Base-by-base conservation (phyloP, 805 yeast species). In the Yamadazyma philogaea region DNA sequence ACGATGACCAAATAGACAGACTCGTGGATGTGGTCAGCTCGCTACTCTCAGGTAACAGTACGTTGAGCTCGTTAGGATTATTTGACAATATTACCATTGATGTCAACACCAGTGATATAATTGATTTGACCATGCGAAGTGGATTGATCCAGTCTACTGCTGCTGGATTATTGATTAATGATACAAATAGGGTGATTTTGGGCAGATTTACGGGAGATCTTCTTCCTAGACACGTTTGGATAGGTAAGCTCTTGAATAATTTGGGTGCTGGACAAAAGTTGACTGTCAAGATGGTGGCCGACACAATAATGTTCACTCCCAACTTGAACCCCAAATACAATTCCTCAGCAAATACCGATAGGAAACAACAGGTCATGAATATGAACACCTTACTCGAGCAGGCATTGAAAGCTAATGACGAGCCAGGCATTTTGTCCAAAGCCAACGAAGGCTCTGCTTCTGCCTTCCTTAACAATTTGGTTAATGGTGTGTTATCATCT, bases 211-310 rank as follows among this genome's bases (percentile, higher is more conserved):
- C 57, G 14, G 72, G 72, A 3, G 44, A 50, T 12, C 37, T 57
- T 8, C 51, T 68, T 30, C 52, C 53, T 11, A 49, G 55, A 16
- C 44, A 65, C 36, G 49, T 59, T 6, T 68, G 67, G 64, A 51
- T 64, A 16, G 52, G 65, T 3, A 40, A 53, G 34, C 37, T 67
- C 8, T 46, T 69, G 36, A 48, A 46, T 30, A 61, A 59, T n/a
- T 44, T 65, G n/a, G 72, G 73, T 19, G 45, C 55, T 22, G 68
- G 69, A 7, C 48, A 63, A 7, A 45, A 50, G 16, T 52, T 64
- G 18, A 51, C 67, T 0, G 54, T 66, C 44, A 50, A 52, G n/a
- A 56, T 49, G 42, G 52, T 68, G 40, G 66, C 64, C 24, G 54
- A 61, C 45, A 39, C 56, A 8, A 54, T 67, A 14, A 45, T 55